A percentile compares a stretch with the other conserved stretches of the same genome.
These are phyloP conservation scores for Kalanchoe fedtschenkoi DNA, from an alignment of 164 flowering plant species.

Conservation along the genomic window DNA sequence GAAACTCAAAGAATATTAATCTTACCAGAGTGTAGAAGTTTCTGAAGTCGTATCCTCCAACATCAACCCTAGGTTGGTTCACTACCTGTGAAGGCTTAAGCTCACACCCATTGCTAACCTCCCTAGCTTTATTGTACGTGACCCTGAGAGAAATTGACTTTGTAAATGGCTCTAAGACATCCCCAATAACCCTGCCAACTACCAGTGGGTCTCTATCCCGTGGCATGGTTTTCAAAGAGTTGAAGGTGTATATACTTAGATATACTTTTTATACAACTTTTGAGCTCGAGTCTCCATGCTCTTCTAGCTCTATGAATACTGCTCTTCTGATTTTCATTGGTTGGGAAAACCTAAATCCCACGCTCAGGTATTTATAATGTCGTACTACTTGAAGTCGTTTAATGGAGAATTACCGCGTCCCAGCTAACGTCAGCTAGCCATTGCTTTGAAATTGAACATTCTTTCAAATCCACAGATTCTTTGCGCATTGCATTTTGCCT, in stretches of 20 bases:
- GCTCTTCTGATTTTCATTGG: neutral
- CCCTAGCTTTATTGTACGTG: constrained; percentile 5
- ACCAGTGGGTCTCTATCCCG: constrained; percentile 6
- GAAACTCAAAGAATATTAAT: neutral
- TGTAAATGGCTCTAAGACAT: constrained; percentile 7
- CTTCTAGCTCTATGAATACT: neutral
- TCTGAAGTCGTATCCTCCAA: constrained; percentile 8
- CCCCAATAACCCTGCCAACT: constrained; percentile 6
- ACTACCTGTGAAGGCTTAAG: constrained; percentile 7
- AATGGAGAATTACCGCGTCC: neutral
- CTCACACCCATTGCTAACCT: constrained; percentile 7
- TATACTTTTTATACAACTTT: neutral
- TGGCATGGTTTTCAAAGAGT: neutral
- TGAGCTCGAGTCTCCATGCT: neutral
- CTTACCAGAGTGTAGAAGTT: constrained; percentile 7
- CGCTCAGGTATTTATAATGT: neutral
- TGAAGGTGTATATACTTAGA: neutral
- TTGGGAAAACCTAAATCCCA: constrained; percentile 3
- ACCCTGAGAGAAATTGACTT: constrained; percentile 7
- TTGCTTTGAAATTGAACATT: neutral
- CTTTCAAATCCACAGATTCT: neutral
- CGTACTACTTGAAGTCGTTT: neutral
- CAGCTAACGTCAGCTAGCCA: neutral
- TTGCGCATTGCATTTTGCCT: neutral
- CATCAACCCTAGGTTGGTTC: constrained; percentile 7